Conservation (phyloP, 23 red algal genomes). For the Chondrus crispus region DNA sequence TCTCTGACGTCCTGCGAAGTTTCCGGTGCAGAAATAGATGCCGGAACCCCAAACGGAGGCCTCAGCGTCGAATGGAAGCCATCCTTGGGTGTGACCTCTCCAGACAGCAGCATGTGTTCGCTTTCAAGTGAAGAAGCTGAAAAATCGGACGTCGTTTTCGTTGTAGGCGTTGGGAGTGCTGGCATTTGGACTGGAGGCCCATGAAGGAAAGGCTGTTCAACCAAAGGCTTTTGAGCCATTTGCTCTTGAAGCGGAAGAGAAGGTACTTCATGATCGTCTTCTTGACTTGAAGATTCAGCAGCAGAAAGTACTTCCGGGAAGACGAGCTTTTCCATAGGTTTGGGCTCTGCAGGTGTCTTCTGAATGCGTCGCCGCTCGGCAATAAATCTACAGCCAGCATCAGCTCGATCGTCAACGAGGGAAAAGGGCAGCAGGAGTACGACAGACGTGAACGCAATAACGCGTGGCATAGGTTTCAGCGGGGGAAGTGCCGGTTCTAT, state of each 20-base stretch:
- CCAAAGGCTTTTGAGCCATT: neutral
- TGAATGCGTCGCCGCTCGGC: neutral
- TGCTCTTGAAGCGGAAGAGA: neutral
- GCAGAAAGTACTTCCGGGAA: neutral
- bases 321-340: neutral
- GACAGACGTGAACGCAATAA: conserved; percentile 35
- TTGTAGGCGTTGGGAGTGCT: neutral
- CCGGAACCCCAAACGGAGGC: too few relatives aligned
- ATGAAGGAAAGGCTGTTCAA: neutral
- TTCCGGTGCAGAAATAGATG: too few relatives aligned
- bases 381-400: neutral
- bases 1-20: neutral
- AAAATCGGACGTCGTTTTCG: neutral
- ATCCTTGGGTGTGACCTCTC: too few relatives aligned
- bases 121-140: neutral
- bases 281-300: neutral
- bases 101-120: too few relatives aligned
- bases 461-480: conserved; percentile 46
- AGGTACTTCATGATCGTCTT: neutral
- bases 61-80: too few relatives aligned
- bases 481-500: neutral
- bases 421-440: conserved; percentile 8
- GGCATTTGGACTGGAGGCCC: neutral
- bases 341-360: neutral
- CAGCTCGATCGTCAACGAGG: conserved; percentile 16